A percentile compares a stretch with the other conserved stretches of the same genome.
These are phyloP conservation scores for Trichophyton mentagrophytes DNA, from an alignment of 2,329 filamentous ascomycete species.

Conservation along the genomic window DNA sequence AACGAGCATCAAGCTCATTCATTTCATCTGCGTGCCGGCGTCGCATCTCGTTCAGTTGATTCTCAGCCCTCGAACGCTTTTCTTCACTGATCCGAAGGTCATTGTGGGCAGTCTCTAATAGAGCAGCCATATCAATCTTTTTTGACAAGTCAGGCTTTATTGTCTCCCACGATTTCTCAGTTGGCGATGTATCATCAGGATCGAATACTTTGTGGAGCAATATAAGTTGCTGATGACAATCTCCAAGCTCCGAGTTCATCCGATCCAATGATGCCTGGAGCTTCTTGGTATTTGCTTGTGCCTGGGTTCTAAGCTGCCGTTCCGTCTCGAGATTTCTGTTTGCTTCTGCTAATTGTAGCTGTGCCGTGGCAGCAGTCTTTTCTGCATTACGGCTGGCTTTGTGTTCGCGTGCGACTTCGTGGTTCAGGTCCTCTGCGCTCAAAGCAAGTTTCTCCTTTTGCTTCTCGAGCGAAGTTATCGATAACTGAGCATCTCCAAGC, in stretches of 20 bases:
- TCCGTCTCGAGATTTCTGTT: conserved; percentile 87
- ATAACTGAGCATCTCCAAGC: conserved; percentile 71
- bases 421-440: conserved; percentile 79
- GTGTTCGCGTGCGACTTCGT: conserved; percentile 79
- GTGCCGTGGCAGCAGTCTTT: conserved; percentile 67
- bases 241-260: conserved; percentile 66
- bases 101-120: conserved; percentile 78
- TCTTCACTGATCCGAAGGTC: conserved; percentile 74
- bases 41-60: conserved; percentile 66
- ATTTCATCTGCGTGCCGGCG: conserved; percentile 60
- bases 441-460: conserved; percentile 86
- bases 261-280: conserved; percentile 68
- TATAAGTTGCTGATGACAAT: conserved; percentile 67
- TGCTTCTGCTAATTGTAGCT: conserved; percentile 72
- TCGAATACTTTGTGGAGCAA: conserved; percentile 78
- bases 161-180: conserved; percentile 55
- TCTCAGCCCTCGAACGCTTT: conserved; percentile 67
- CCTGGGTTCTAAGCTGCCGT: conserved; percentile 68
- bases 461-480: conserved; percentile 75
- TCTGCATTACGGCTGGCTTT: conserved; percentile 83
- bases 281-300: conserved; percentile 71
- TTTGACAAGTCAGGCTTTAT: conserved; percentile 54
- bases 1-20: conserved; percentile 49
- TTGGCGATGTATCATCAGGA: conserved; percentile 55
- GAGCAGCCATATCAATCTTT: conserved; percentile 64